Conservation (phyloP, 495 filamentous ascomycete species). For the Darksidea phi region DNA sequence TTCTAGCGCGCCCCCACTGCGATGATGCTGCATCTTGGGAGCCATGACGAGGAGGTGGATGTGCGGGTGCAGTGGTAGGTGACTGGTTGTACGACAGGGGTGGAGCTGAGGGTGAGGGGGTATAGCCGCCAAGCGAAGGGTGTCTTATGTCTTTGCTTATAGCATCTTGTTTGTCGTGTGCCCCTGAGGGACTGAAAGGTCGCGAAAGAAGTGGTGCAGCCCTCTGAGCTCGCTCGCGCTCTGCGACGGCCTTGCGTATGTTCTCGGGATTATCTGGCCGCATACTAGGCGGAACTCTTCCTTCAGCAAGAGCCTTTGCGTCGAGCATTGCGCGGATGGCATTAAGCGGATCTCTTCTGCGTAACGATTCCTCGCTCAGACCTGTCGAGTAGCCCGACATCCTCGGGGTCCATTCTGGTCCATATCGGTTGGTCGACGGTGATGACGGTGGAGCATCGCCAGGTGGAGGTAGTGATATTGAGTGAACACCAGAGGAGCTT, state of each 20-base stretch:
- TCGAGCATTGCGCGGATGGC: not conserved
- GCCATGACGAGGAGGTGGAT: constrained; percentile 8
- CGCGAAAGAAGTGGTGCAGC: constrained; percentile 1
- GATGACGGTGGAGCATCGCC: no score
- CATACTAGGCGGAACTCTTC: not conserved
- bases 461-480: no score
- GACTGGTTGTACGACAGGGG: constrained; percentile 11
- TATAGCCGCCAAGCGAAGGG: constrained; percentile 6
- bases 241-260: not conserved
- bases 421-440: no score
- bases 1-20: constrained; percentile 5
- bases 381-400: not conserved
- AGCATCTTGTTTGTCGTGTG: not conserved
- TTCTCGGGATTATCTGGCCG: not conserved
- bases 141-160: constrained; percentile 1
- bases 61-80: not conserved
- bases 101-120: not conserved
- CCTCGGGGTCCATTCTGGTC: not conserved
- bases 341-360: not conserved
- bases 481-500: no score
- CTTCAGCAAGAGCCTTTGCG: not conserved
- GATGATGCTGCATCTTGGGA: constrained; percentile 7
- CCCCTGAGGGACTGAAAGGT: constrained; percentile 3
- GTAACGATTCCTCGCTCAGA: not conserved
- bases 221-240: constrained; percentile 5